Percentiles rank a stretch among this genome's conserved stretches.
phyloP scores from a whole-genome alignment of 345 rosid genomes.

The Hibiscus mutabilis region DNA sequence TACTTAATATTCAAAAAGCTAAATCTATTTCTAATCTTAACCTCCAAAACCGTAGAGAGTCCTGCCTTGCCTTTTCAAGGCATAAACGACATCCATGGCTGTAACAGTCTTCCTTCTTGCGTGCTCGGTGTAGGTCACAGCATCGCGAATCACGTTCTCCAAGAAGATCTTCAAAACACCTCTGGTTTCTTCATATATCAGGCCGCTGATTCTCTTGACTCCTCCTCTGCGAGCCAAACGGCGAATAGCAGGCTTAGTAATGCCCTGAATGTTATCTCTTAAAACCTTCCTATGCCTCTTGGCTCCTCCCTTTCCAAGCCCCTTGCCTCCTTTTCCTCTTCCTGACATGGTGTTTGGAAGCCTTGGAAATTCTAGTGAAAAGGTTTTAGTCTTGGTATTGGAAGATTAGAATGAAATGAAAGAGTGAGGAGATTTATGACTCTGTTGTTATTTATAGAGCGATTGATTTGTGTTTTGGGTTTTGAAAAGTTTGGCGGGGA shows the following conservation, averaged over 20 bases:
- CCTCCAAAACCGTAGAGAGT: conserved; percentile 17
- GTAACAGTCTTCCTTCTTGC: conserved; percentile 16
- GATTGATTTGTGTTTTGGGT: background rate
- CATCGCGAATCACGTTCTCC: conserved; percentile 17
- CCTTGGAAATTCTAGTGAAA: too few species aligned
- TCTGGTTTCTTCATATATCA: conserved; percentile 16
- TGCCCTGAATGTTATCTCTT: conserved; percentile 14
- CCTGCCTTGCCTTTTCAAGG: conserved; percentile 16
- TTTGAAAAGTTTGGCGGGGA: background rate
- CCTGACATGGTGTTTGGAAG: background rate
- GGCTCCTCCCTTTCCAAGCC: conserved; percentile 18
- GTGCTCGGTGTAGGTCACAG: conserved; percentile 16
- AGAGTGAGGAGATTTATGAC: background rate
- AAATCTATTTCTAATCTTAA: background rate
- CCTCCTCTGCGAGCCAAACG: conserved; percentile 10
- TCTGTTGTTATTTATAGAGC: background rate
- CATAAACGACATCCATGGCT: conserved; percentile 18
- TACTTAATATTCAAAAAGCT: background rate
- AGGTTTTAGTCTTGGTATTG: too few species aligned
- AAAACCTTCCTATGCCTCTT: conserved; percentile 17
- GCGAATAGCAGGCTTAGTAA: conserved; percentile 10
- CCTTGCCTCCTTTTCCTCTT: conserved; percentile 15
- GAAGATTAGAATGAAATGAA: background rate
- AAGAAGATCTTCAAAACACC: conserved; percentile 16
- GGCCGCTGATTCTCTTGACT: conserved; percentile 14